Evolutionary conservation across 805 yeast species (phyloP).

Genomic region (Sugiyamaella lignohabitans): DNA sequence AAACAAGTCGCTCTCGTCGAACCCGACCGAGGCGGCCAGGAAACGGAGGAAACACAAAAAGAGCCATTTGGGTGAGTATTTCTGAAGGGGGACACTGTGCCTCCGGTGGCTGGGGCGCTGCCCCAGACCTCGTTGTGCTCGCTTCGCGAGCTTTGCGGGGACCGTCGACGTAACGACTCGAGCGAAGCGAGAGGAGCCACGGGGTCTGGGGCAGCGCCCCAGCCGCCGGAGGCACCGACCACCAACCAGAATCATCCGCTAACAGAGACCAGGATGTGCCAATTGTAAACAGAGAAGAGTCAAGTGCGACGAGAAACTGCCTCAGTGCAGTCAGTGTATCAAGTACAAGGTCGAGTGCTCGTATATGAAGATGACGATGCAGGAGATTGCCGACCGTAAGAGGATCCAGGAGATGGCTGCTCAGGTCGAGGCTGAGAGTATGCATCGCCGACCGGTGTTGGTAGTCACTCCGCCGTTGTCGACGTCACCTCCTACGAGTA

Average conservation of each 20-base stretch:
- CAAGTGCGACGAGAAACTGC: slow-evolving; percentile 61
- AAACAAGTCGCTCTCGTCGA: too few relatives aligned
- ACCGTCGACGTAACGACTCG: too few relatives aligned
- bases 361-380: slow-evolving; percentile 42
- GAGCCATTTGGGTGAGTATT: slow-evolving; percentile 4
- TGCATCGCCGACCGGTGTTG: not conserved
- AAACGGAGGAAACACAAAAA: slow-evolving; percentile 11
- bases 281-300: slow-evolving; percentile 57
- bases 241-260: too few relatives aligned
- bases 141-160: too few relatives aligned
- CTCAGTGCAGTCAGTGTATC: slow-evolving; percentile 50
- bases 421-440: slow-evolving; percentile 4
- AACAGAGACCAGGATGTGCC: slow-evolving; percentile 76
- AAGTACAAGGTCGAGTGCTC: slow-evolving; percentile 45
- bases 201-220: too few relatives aligned
- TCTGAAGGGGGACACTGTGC: too few relatives aligned
- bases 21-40: too few relatives aligned
- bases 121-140: too few relatives aligned
- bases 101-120: too few relatives aligned
- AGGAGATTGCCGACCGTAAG: slow-evolving; percentile 32
- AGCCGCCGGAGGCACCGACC: too few relatives aligned
- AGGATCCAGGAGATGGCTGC: slow-evolving; percentile 18
- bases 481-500: not conserved
- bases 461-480: not conserved
- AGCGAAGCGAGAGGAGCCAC: too few relatives aligned